A percentile compares a stretch with the other conserved stretches of the same genome.
These are phyloP conservation scores for Neonectria punicea DNA, from an alignment of 2,329 filamentous ascomycete genomes.

Conservation along the genomic window DNA sequence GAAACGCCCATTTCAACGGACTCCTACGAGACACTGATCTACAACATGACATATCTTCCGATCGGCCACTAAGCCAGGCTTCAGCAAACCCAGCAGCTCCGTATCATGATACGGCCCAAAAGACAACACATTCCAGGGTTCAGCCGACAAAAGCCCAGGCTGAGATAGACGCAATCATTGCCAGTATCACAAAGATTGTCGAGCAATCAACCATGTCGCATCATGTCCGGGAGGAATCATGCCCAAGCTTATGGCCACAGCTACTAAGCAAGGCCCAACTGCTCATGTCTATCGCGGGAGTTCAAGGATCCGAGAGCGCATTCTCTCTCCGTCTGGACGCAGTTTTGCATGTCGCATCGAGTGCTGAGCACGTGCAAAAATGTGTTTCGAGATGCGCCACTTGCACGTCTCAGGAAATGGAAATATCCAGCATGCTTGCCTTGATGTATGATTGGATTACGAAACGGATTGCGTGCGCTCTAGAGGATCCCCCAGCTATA, in stretches of 20 bases:
- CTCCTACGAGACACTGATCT: constrained; percentile 3
- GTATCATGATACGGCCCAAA: constrained; percentile 2
- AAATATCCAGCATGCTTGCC: constrained; percentile 7
- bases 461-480: constrained; percentile 5
- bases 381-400: constrained; percentile 10
- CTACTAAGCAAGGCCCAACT: constrained; percentile 9
- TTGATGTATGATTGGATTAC: constrained; percentile 15
- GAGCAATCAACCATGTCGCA: constrained; percentile 4
- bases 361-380: constrained; percentile 8
- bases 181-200: constrained; percentile 6
- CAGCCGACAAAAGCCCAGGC: not conserved
- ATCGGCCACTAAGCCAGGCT: not conserved
- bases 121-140: constrained; percentile 2
- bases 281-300: constrained; percentile 9
- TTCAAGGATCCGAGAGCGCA: constrained; percentile 9
- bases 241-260: constrained; percentile 11
- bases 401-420: constrained; percentile 12
- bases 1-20: constrained; percentile 1
- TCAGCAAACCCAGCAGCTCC: constrained; percentile 5
- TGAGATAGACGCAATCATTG: constrained; percentile 8
- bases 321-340: constrained; percentile 10
- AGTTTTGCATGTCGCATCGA: constrained; percentile 11
- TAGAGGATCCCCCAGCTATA: constrained; percentile 3
- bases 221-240: constrained; percentile 9
- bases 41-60: constrained; percentile 7